Evolutionary conservation across 805 yeast species (phyloP).

Genomic region (Starmerella bombi): DNA sequence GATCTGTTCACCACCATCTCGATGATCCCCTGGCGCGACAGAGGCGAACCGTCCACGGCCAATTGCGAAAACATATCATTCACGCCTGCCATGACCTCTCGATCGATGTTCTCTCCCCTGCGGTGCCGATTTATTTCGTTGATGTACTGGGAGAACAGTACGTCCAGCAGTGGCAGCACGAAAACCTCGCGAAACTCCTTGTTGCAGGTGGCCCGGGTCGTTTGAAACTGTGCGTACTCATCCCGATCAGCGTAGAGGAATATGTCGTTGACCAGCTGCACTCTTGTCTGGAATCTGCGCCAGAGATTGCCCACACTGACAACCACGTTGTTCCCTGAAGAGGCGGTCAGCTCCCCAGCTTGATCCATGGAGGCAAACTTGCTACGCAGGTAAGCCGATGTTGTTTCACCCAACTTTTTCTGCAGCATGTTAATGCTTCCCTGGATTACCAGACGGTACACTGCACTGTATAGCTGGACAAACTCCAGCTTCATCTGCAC

Average conservation of each 20-base stretch:
- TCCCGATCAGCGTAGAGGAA: constrained; percentile 21
- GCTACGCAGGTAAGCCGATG: constrained; percentile 8
- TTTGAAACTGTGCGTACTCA: constrained; percentile 11
- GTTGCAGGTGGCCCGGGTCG: constrained; percentile 12
- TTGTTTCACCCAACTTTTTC: constrained; percentile 9
- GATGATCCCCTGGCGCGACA: too few relatives aligned
- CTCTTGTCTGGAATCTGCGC: constrained; percentile 12
- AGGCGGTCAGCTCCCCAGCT: neutral
- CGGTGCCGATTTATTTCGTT: constrained; percentile 9
- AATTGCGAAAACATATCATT: too few relatives aligned
- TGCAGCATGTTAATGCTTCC: constrained; percentile 19
- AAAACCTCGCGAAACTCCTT: constrained; percentile 17
- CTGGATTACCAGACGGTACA: constrained; percentile 20
- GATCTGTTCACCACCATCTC: neutral
- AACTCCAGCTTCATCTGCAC: constrained; percentile 11
- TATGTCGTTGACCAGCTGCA: constrained; percentile 17
- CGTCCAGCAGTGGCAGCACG: constrained; percentile 3
- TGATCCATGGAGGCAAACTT: neutral
- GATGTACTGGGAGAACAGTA: constrained; percentile 3
- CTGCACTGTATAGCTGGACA: constrained; percentile 17
- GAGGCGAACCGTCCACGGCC: too few relatives aligned
- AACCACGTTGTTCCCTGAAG: constrained; percentile 5
- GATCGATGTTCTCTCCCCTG: neutral
- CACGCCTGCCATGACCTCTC: too few relatives aligned
- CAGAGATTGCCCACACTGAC: constrained; percentile 10